Evolutionary conservation across 805 yeast genomes (phyloP).

Genomic region (Yarrowia sp.): DNA sequence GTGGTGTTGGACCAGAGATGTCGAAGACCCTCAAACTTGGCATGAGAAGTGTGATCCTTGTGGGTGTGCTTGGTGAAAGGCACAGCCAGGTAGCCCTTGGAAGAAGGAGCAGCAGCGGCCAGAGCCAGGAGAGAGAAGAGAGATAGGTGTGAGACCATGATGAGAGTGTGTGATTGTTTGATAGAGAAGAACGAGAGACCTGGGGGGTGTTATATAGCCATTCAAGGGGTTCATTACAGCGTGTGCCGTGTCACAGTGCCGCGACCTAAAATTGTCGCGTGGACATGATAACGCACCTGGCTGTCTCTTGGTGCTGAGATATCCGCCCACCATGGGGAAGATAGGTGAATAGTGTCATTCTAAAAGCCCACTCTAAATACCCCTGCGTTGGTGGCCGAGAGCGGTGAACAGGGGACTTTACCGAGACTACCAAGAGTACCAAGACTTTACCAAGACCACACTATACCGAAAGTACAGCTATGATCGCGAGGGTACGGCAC

Average conservation of each 20-base stretch:
- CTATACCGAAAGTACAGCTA: too few relatives aligned
- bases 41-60: background rate
- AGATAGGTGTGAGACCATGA: background rate
- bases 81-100: background rate
- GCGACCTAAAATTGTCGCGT: background rate
- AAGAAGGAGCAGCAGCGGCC: slow-evolving; percentile 16
- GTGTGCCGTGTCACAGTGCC: background rate
- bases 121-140: slow-evolving; percentile 12
- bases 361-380: too few relatives aligned
- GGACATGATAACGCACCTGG: background rate
- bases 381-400: too few relatives aligned
- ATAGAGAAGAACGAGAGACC: background rate
- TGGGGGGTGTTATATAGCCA: too few relatives aligned
- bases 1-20: slow-evolving; percentile 2
- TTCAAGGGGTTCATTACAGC: background rate
- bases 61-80: slow-evolving; percentile 4
- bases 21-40: background rate
- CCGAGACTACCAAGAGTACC: too few relatives aligned
- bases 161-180: background rate
- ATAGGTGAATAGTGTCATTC: too few relatives aligned
- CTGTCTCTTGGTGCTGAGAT: background rate
- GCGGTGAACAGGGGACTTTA: too few relatives aligned
- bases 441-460: too few relatives aligned
- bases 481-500: background rate
- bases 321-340: background rate